phyloP scores from a whole-genome alignment of 139 green algal genomes.

The Nannochloris sp. region DNA sequence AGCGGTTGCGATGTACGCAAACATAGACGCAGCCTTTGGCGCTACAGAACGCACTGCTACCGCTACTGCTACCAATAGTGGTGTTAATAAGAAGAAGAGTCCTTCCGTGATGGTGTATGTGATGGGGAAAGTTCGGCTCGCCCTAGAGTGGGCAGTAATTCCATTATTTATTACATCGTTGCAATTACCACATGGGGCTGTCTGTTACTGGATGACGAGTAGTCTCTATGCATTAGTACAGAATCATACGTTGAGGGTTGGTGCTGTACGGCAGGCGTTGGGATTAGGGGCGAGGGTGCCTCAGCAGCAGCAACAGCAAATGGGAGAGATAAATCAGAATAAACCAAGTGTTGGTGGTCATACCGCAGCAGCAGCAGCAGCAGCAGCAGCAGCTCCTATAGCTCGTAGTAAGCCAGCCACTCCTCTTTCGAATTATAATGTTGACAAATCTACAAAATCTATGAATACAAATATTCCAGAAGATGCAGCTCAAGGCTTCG shows the following conservation, averaged over 20 bases:
- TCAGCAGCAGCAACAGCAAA: background rate
- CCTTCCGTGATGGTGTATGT: constrained; percentile 7
- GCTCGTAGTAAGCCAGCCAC: too few relatives aligned
- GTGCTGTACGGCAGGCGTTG: background rate
- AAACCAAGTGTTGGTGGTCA: too few relatives aligned
- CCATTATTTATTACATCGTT: constrained; percentile 33
- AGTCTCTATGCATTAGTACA: constrained; percentile 43
- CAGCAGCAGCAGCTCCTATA: too few relatives aligned
- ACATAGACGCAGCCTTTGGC: constrained; percentile 49
- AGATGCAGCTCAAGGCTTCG: constrained; percentile 3
- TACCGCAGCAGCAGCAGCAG: too few relatives aligned
- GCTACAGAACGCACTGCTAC: background rate
- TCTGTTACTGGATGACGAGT: too few relatives aligned
- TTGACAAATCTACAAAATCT: too few relatives aligned
- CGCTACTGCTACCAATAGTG: background rate
- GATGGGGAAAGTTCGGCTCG: constrained; percentile 19
- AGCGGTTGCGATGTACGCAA: constrained; percentile 47
- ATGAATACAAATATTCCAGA: background rate
- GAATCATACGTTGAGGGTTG: background rate
- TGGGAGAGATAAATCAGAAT: background rate
- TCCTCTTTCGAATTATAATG: too few relatives aligned
- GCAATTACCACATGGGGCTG: too few relatives aligned
- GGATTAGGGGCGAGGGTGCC: too few relatives aligned
- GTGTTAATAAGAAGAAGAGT: background rate
- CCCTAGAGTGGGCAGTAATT: constrained; percentile 38